These are phyloP conservation scores for Blastomyces parvus DNA, from an alignment of 2,329 filamentous ascomycete species.

Conservation along the genomic window DNA sequence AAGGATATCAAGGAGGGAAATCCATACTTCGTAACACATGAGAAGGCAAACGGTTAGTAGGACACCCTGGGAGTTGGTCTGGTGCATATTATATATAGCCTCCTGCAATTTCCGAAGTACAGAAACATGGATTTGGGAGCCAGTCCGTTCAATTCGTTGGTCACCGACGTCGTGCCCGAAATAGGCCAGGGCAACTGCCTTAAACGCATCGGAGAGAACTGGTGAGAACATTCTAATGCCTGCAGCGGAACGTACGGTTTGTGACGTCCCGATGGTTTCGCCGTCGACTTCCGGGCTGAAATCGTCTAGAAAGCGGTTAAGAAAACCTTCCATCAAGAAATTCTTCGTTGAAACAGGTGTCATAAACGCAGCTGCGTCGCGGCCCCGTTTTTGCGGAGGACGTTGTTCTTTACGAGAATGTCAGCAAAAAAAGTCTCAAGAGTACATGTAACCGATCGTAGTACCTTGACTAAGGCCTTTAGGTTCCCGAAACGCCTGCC, in stretches of 20 bases:
- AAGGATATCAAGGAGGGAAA: slow-evolving; percentile 7
- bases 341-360: neutral
- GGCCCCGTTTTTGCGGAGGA: neutral
- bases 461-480: neutral
- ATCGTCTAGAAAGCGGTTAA: slow-evolving; percentile 33
- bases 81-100: slow-evolving; percentile 28
- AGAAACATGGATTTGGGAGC: slow-evolving; percentile 27
- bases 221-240: slow-evolving; percentile 34
- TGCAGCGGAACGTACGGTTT: slow-evolving; percentile 29
- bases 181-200: slow-evolving; percentile 31
- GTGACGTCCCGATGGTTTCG: slow-evolving; percentile 26
- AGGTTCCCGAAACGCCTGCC: neutral
- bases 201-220: slow-evolving; percentile 29
- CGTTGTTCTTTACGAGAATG: neutral
- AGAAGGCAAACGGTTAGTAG: slow-evolving; percentile 32
- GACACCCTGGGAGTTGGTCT: slow-evolving; percentile 30
- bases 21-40: slow-evolving; percentile 29
- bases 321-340: slow-evolving; percentile 25
- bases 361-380: neutral
- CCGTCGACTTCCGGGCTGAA: slow-evolving; percentile 31
- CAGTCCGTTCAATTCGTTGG: slow-evolving; percentile 26
- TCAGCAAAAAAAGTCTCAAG: neutral
- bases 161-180: slow-evolving; percentile 31
- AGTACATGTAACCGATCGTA: neutral
- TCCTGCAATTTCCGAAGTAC: slow-evolving; percentile 31